Percentiles rank a stretch among this genome's conserved stretches.
Conservation (phyloP, 1,284 basidiomycete species). For the Leccinum pallidistipes region DNA sequence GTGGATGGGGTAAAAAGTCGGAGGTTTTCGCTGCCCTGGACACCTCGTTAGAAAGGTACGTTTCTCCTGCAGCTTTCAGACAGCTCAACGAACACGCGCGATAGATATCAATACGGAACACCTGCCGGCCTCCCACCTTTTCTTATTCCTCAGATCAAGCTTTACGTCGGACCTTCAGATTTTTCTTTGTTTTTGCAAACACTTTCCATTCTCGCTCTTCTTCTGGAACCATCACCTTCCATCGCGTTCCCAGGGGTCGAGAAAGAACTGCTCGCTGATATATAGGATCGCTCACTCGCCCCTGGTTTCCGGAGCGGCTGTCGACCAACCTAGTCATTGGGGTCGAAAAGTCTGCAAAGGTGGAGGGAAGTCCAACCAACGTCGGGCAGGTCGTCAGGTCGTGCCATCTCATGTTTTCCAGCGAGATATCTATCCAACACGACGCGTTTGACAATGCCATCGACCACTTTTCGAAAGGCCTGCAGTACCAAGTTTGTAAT, state of each 20-base stretch:
- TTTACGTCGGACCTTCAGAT: slow-evolving; percentile 71
- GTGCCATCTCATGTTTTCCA: slow-evolving; percentile 35
- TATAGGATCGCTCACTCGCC: slow-evolving; percentile 81
- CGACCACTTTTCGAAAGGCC: slow-evolving; percentile 55
- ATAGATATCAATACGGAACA: slow-evolving; percentile 64
- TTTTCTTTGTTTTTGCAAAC: slow-evolving; percentile 79
- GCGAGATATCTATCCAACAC: slow-evolving; percentile 79
- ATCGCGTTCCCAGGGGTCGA: slow-evolving; percentile 74
- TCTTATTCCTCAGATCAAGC: slow-evolving; percentile 72
- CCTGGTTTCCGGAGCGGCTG: slow-evolving; percentile 66
- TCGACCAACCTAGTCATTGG: slow-evolving; percentile 75
- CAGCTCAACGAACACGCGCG: slow-evolving; percentile 2
- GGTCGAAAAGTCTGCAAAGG: slow-evolving; percentile 56
- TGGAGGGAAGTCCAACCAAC: slow-evolving; percentile 61
- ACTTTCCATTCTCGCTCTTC: slow-evolving; percentile 66
- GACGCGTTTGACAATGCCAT: slow-evolving; percentile 77
- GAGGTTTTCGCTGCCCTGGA: slow-evolving; percentile 83
- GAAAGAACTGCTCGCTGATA: slow-evolving; percentile 61
- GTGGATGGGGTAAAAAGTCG: slow-evolving; percentile 73
- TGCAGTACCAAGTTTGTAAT: too few relatives aligned
- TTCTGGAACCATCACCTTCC: slow-evolving; percentile 68
- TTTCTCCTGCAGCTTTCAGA: slow-evolving; percentile 13
- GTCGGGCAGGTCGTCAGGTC: slow-evolving; percentile 70
- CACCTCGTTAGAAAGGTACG: slow-evolving; percentile 67
- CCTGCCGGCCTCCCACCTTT: slow-evolving; percentile 59